Conservation (phyloP, 2,329 filamentous ascomycete genomes). For the Akanthomyces uredinophilus region DNA sequence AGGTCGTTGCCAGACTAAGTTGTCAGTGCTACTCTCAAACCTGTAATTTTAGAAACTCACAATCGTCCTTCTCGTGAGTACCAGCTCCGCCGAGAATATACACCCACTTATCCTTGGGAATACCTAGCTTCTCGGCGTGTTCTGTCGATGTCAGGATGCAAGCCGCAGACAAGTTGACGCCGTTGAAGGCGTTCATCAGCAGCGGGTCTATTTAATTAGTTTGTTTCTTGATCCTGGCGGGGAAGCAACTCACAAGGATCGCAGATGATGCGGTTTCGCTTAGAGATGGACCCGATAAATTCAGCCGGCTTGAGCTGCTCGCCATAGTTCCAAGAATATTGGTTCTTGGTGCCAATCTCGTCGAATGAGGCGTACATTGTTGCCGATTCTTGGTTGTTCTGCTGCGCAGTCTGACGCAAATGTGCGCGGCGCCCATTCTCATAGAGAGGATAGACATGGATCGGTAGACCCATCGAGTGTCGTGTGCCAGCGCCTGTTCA, state of each 20-base stretch:
- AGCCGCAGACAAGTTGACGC: conserved; percentile 58
- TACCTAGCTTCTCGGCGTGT: conserved; percentile 47
- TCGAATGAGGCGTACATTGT: conserved; percentile 58
- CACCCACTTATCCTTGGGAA: conserved; percentile 54
- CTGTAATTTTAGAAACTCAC: conserved; percentile 25
- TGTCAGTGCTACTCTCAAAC: background rate
- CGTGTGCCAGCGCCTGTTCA: conserved; percentile 46
- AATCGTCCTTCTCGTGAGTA: conserved; percentile 51
- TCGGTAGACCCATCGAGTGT: conserved; percentile 57
- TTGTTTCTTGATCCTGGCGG: background rate
- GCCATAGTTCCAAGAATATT: conserved; percentile 54
- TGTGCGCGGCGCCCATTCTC: conserved; percentile 59
- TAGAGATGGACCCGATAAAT: conserved; percentile 47
- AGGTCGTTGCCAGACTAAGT: conserved; percentile 55
- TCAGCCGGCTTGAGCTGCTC: conserved; percentile 39
- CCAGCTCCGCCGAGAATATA: conserved; percentile 61
- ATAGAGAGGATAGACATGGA: conserved; percentile 64
- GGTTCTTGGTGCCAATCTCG: conserved; percentile 46
- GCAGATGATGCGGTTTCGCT: conserved; percentile 63
- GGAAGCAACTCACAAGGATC: conserved; percentile 51
- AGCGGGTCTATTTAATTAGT: conserved; percentile 48
- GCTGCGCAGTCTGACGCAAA: conserved; percentile 44
- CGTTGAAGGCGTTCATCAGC: conserved; percentile 69
- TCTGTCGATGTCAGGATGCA: conserved; percentile 55
- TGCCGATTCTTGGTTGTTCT: conserved; percentile 56